phyloP scores from a whole-genome alignment of 2,329 filamentous ascomycete genomes.

The Colletotrichum truncatum region DNA sequence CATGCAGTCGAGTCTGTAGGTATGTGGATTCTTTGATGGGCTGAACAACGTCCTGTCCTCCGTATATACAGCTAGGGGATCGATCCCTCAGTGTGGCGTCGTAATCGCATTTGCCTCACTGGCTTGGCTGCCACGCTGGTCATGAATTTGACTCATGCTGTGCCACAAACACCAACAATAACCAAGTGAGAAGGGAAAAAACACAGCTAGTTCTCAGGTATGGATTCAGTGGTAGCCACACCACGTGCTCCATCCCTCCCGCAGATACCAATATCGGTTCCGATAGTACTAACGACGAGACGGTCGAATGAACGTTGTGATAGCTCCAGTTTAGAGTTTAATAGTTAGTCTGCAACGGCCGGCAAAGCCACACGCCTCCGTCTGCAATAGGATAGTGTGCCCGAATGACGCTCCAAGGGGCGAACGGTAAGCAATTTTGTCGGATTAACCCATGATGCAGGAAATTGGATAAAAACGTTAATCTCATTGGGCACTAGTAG shows the following conservation, averaged over 20 bases:
- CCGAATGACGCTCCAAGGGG: too few species aligned
- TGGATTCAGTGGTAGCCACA: background rate
- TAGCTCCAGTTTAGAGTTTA: constrained; percentile 11
- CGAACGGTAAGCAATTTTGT: background rate
- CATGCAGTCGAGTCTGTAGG: too few species aligned
- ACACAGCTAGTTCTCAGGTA: background rate
- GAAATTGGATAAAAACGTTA: background rate
- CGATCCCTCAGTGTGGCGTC: constrained; percentile 2
- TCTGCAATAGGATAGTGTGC: background rate
- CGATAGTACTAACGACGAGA: constrained; percentile 10
- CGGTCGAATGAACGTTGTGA: background rate
- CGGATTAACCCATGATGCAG: background rate
- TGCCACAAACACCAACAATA: background rate
- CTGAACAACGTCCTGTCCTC: too few species aligned
- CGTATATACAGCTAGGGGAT: too few species aligned
- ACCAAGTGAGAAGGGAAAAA: too few species aligned
- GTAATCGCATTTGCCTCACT: background rate
- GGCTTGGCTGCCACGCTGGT: background rate
- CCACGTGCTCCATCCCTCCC: constrained; percentile 17
- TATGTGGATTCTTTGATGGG: too few species aligned
- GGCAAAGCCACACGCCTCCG: background rate
- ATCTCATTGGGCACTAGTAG: background rate
- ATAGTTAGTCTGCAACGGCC: constrained; percentile 3
- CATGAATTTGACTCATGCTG: background rate
- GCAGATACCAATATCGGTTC: constrained; percentile 1